Base-by-base conservation (phyloP, 1,284 basidiomycete species). In the Cryptococcus sp. region DNA sequence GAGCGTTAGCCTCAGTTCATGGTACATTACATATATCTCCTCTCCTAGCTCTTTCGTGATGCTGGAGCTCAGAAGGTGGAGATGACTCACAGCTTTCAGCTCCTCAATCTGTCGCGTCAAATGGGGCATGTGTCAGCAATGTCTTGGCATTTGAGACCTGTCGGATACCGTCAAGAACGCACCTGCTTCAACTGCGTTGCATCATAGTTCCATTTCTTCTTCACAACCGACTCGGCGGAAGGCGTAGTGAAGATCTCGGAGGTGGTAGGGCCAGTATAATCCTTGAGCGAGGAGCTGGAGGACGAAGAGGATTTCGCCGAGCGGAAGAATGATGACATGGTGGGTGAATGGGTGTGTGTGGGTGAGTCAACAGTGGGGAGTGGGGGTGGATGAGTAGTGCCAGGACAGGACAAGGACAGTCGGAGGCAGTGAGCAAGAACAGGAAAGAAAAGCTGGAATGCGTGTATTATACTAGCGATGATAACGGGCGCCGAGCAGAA, bases 171-270 rank as follows among this genome's bases (percentile, higher is more conserved):
- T 41, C 4, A 23, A 1, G 8, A 4, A 64, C 71, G 35, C 50
- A 75, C 76, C 70, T 68, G 81, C 2, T 77, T 74, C 20, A 80
- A 71, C 73, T 91, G 88, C 57, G 84, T 84, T 6, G 85, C 83
- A 25, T 84, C 81, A 74, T 91, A 90, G 6, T 80, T 76, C 67
- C 85, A 79, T 20, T 87, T 89, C 41, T 77, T 82, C 53, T 68
- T 74, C 20, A 88, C 72, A 16, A 79, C 72, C 0, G 80, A 81
- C 8, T 80, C 82, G 1, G 70, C 63, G 3, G 79, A 78, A 1
- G 85, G 85, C 3, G 62, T 61, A 5, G 80, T 81, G 64, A 84
- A 78, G 20, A 85, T 75, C 25, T 79, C 58, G 22, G 66, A 63
- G 10, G 59, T 58, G 3, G 43, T 47, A n/a, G 55, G 38, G 2